phyloP scores from a whole-genome alignment of 192 early-diverging fungal species.

The Coemansia sp. region DNA sequence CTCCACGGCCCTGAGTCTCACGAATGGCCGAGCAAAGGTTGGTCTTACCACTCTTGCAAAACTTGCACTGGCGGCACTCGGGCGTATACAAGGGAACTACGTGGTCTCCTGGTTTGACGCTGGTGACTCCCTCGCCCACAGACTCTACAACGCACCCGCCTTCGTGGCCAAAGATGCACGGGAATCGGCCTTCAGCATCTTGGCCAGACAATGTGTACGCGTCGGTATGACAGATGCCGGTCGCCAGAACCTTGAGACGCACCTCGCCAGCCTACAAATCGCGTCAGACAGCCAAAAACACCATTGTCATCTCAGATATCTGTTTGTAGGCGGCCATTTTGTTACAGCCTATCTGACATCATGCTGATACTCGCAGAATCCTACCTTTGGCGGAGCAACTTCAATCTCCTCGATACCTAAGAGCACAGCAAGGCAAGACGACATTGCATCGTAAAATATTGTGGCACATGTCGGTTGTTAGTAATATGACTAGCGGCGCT shows the following conservation, averaged over 20 bases:
- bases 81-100: constrained; percentile 93
- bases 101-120: constrained; percentile 88
- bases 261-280: constrained; percentile 79
- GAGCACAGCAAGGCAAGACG: not conserved
- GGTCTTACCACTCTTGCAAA: constrained; percentile 96
- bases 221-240: constrained; percentile 95
- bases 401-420: constrained; percentile 90
- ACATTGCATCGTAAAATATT: not conserved
- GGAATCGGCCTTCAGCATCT: constrained; percentile 86
- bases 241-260: constrained; percentile 88
- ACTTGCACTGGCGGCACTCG: constrained; percentile 94
- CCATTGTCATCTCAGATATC: not conserved
- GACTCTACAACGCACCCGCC: constrained; percentile 95
- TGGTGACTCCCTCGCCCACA: constrained; percentile 93
- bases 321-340: not conserved
- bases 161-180: constrained; percentile 94
- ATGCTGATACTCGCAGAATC: not conserved
- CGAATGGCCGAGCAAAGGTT: constrained; percentile 93
- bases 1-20: constrained; percentile 88
- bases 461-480: not conserved
- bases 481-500: not conserved
- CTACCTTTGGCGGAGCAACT: constrained; percentile 86
- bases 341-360: not conserved
- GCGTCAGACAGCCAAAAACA: not conserved
- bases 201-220: constrained; percentile 92